These are phyloP conservation scores for Tinospora cordifolia DNA, from an alignment of 164 flowering plant genomes.

Conservation along the genomic window DNA sequence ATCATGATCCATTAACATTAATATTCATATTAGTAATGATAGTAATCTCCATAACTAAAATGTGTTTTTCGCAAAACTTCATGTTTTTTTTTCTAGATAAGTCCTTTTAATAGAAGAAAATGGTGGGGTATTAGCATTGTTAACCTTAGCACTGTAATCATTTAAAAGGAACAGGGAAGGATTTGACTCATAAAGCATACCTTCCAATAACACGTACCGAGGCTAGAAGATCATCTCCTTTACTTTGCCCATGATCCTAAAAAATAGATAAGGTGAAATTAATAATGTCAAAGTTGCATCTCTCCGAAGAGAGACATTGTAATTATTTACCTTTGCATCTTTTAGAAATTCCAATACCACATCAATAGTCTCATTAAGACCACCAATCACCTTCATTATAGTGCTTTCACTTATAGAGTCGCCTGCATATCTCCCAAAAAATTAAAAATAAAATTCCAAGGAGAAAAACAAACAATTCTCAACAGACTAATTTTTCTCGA, in stretches of 20 bases:
- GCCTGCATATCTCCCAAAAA: constrained; percentile 27
- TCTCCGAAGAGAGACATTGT: background rate
- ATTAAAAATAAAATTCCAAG: constrained; percentile 4
- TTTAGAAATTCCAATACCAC: constrained; percentile 70
- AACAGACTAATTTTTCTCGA: background rate
- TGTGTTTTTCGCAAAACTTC: too few relatives aligned
- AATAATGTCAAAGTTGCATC: background rate
- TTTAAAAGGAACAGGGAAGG: background rate
- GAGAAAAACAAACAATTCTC: constrained; percentile 9
- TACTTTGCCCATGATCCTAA: constrained; percentile 72
- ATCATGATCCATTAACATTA: too few relatives aligned
- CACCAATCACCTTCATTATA: constrained; percentile 48
- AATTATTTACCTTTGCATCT: constrained; percentile 77
- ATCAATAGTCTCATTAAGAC: constrained; percentile 73
- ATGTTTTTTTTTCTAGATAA: too few relatives aligned
- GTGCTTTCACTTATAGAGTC: constrained; percentile 43
- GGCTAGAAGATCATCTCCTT: constrained; percentile 93
- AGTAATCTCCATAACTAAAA: too few relatives aligned
- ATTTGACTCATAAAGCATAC: constrained; percentile 25
- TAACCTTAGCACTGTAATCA: background rate
- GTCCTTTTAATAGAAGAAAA: background rate
- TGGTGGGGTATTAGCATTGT: background rate
- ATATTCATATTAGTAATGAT: too few relatives aligned
- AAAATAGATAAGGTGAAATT: constrained; percentile 8
- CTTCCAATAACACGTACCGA: constrained; percentile 86